Percentiles rank a stretch among this genome's conserved stretches.
phyloP scores from a whole-genome alignment of 495 filamentous ascomycete genomes.

The Chaetomium cochliodes region DNA sequence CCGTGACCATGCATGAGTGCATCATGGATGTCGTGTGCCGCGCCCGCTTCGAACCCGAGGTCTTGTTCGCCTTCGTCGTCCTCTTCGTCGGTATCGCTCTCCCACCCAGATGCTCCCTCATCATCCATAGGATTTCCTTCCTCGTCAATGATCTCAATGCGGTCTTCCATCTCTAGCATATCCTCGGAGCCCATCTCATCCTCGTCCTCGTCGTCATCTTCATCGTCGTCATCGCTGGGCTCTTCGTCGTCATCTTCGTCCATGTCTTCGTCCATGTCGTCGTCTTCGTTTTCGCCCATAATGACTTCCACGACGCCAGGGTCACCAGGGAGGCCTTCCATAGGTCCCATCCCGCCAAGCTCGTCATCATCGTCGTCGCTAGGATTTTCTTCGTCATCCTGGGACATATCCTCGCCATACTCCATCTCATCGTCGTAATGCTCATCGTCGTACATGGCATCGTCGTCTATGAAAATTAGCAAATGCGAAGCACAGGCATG shows the following conservation, averaged over 20 bases:
- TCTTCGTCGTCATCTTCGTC: slow-evolving; percentile 65
- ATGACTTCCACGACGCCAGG: slow-evolving; percentile 77
- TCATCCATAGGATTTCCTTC: slow-evolving; percentile 53
- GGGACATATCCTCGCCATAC: slow-evolving; percentile 76
- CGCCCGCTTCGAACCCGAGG: slow-evolving; percentile 49
- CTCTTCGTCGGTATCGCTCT: slow-evolving; percentile 59
- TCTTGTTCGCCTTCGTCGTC: slow-evolving; percentile 56
- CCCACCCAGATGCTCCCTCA: slow-evolving; percentile 51
- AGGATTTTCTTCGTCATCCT: slow-evolving; percentile 81
- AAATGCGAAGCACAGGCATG: background rate
- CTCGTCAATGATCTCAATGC: slow-evolving; percentile 58
- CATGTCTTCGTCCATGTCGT: slow-evolving; percentile 66
- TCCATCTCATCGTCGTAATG: slow-evolving; percentile 84
- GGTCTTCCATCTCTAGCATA: slow-evolving; percentile 53
- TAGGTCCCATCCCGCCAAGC: slow-evolving; percentile 70
- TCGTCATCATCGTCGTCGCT: slow-evolving; percentile 93
- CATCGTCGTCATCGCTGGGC: slow-evolving; percentile 51
- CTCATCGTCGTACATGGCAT: slow-evolving; percentile 82
- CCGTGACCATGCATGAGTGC: slow-evolving; percentile 42
- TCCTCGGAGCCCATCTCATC: slow-evolving; percentile 50
- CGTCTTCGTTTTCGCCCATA: slow-evolving; percentile 71
- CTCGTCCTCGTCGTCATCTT: slow-evolving; percentile 53
- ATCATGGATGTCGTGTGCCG: slow-evolving; percentile 45
- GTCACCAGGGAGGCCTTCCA: slow-evolving; percentile 83
- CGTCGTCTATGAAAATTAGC: slow-evolving; percentile 51